Evolutionary conservation across 768 basidiomycete species (phyloP).

Genomic region (Coprinopsis sp.): DNA sequence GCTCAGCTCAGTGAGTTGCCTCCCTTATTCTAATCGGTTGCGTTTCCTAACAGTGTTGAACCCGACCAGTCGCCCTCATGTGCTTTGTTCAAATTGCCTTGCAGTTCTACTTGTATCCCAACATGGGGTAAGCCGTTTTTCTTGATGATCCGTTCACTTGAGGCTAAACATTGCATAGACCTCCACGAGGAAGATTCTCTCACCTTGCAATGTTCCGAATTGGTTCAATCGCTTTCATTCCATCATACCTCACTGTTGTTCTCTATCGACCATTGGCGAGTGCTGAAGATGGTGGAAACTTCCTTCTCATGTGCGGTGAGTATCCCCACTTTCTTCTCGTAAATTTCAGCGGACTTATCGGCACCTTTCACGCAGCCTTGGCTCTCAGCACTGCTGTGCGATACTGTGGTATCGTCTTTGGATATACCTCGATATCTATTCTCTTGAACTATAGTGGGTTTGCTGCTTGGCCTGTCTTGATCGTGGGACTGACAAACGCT

Average conservation of each 20-base stretch:
- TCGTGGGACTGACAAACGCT: slow-evolving; percentile 7
- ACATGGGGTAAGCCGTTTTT: slow-evolving; percentile 49
- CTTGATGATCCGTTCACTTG: not conserved
- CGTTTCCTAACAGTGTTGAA: slow-evolving; percentile 7
- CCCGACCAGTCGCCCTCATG: slow-evolving; percentile 78
- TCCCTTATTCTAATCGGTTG: not conserved
- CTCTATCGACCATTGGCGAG: slow-evolving; percentile 74
- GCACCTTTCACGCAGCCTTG: slow-evolving; percentile 44
- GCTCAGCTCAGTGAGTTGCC: slow-evolving; percentile 74
- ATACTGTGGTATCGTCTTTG: slow-evolving; percentile 85
- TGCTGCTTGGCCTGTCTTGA: not conserved
- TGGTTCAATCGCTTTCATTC: slow-evolving; percentile 82
- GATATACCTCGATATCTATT: slow-evolving; percentile 87
- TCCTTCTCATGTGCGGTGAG: slow-evolving; percentile 79
- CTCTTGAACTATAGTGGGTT: slow-evolving; percentile 75
- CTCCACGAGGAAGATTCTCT: slow-evolving; percentile 78
- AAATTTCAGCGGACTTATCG: not conserved
- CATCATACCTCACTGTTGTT: slow-evolving; percentile 78
- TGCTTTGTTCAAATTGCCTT: slow-evolving; percentile 91
- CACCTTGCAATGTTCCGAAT: slow-evolving; percentile 89
- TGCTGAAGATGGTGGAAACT: slow-evolving; percentile 61
- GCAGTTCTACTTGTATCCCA: slow-evolving; percentile 87
- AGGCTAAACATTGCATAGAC: slow-evolving; percentile 36
- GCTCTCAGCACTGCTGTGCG: slow-evolving; percentile 81
- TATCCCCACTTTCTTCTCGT: slow-evolving; percentile 9